Base-by-base conservation (phyloP, 768 basidiomycete species). In the Agaricus sinodeliciosus region DNA sequence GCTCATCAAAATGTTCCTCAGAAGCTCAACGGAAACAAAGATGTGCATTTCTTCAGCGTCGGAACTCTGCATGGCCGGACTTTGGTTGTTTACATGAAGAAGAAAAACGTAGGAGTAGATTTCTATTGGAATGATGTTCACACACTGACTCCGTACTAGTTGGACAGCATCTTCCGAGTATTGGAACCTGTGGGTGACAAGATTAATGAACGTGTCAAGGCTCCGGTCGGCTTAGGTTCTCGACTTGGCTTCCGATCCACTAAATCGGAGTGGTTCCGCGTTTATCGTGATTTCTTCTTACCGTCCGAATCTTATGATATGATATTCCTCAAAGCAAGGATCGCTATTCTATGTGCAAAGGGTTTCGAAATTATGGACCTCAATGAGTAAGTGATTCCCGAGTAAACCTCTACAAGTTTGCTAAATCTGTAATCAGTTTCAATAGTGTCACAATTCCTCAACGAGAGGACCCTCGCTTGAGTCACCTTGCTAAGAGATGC, bases 301-400 rank as follows among this genome's bases (percentile, higher is more conserved):
- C 92, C 90, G 1, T 92, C 89, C 0, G 93, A 96, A 63, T 86
- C 94, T 0, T 91, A 83, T 57, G 89, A 92, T 63, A 74, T 97
- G 40, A 84, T 93, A 56, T 98, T 97, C 78, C 73, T 97, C 52
- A 94, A 94, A 65, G 88, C 89, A 8, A 90, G 88, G 69, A 88
- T 99, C 57, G 94, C 90, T 3, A 89, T 99, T 52, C 78, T 96
- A 26, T 94, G 94, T 60, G 84, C 89, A 0, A 91, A 90, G 63
- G 94, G 94, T 37, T 97, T 97, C 61, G 94, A 97, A 67, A 95
- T 97, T 61, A 97, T 98, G 89, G 92, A 97, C 60, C 77, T 97
- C 39, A 82, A 84, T 19, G 90, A 94, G 90, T 95, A 72, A 42
- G 89, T 66, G 19, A 7, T 40, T 45, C 46, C 26, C n/a, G 13